Evolutionary conservation across 73 alveolate species (phyloP).

Genomic region (Tetrahymena elliotti): DNA sequence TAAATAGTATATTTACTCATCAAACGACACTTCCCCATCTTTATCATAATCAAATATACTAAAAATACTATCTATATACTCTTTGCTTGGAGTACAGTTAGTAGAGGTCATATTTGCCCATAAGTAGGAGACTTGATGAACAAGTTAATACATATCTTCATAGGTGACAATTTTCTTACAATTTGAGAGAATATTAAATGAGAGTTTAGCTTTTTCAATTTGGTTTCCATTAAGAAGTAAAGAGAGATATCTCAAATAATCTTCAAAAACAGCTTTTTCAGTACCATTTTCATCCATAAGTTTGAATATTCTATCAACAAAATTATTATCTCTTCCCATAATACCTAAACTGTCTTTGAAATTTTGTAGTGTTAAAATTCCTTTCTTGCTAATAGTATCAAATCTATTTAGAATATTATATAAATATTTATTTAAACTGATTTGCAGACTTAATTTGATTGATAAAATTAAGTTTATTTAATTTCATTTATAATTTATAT

Average conservation of each 20-base stretch:
- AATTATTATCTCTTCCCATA: slow-evolving; percentile 16
- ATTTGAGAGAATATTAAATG: slow-evolving; percentile 25
- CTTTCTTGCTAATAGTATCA: slow-evolving; percentile 19
- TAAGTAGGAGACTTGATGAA: slow-evolving; percentile 23
- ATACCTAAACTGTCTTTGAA: slow-evolving; percentile 30
- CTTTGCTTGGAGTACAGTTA: slow-evolving; percentile 27
- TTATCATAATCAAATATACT: slow-evolving; percentile 30
- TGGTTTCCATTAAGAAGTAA: slow-evolving; percentile 18
- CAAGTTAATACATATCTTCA: slow-evolving; percentile 27
- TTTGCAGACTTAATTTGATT: too few species aligned
- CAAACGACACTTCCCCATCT: slow-evolving; percentile 30
- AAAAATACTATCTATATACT: slow-evolving; percentile 16
- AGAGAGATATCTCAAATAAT: slow-evolving; percentile 28
- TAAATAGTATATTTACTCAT: slow-evolving; percentile 15
- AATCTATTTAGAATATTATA: neutral
- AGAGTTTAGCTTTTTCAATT: slow-evolving; percentile 19
- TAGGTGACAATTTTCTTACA: neutral
- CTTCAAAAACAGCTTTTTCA: slow-evolving; percentile 23
- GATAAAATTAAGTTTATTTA: too few species aligned
- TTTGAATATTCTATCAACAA: slow-evolving; percentile 20
- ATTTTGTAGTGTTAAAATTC: slow-evolving; percentile 8
- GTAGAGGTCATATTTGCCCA: slow-evolving; percentile 34
- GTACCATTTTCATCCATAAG: slow-evolving; percentile 21
- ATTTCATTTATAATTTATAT: too few species aligned
- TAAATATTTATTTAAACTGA: too few species aligned